Percentiles rank a stretch among this genome's conserved stretches.
These are phyloP conservation scores for Dictyostelium intermedium DNA, from an alignment of 78 protist species.

Conservation along the genomic window DNA sequence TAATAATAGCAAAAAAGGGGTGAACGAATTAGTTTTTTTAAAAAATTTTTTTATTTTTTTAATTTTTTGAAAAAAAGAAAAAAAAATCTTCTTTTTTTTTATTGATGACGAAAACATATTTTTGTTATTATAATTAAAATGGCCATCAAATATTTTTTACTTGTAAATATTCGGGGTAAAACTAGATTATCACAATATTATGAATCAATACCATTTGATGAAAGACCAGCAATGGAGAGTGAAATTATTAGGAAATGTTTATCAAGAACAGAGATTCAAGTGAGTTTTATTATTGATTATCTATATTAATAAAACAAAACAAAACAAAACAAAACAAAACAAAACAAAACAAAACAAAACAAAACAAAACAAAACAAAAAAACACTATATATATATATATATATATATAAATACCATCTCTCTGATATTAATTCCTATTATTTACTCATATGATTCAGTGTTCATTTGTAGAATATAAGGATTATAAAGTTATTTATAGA, in stretches of 20 bases:
- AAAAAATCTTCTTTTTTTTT: not conserved
- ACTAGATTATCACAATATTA: slow-evolving; percentile 96
- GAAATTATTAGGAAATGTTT: slow-evolving; percentile 96
- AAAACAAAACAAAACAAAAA: too few species aligned
- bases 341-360: too few species aligned
- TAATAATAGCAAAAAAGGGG: too few species aligned
- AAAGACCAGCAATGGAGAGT: slow-evolving; percentile 89
- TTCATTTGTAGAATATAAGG: slow-evolving; percentile 90
- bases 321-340: too few species aligned
- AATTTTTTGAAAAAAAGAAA: not conserved
- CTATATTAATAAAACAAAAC: too few species aligned
- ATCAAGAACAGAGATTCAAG: slow-evolving; percentile 85
- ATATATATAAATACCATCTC: too few species aligned
- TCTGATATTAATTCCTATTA: too few species aligned
- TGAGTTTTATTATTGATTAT: not conserved
- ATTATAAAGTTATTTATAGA: slow-evolving; percentile 92
- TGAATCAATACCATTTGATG: slow-evolving; percentile 76
- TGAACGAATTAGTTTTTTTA: too few species aligned
- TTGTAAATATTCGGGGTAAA: slow-evolving; percentile 97
- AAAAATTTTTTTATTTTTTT: not conserved
- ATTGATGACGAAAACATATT: not conserved
- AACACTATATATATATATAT: too few species aligned
- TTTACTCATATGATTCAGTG: too few species aligned
- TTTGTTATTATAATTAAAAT: not conserved
- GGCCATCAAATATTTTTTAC: slow-evolving; percentile 92